Base-by-base conservation (phyloP, 2,329 filamentous ascomycete species). In the Onygenales sp. region DNA sequence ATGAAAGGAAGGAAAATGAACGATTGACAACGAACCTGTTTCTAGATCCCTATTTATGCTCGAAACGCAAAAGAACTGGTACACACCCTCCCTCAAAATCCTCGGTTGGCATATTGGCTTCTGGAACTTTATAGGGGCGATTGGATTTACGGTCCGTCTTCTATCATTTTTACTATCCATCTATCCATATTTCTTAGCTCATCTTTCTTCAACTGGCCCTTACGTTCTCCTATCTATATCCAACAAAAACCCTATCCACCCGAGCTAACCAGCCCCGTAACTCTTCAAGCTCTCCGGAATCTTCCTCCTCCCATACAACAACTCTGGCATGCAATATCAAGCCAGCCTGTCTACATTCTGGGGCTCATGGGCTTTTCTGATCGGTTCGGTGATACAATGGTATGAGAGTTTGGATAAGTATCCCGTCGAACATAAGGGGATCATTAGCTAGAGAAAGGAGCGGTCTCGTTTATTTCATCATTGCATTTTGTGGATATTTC, bases 101-200 rank as follows among this genome's bases (percentile, higher is more conserved):
- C 71, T 87, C 1, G 83, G 83, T 3, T 86, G 83, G 84, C 81
- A 86, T 64, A 78, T 87, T 58, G 83, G 81, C 0, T 65, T 78
- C 7, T 86, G 82, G 81, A 86, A 86, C 59, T 64, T 84, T 2
- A 69, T 86, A 17, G 84, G 84, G 1, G 78, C 78, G 1, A 60
- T 85, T 27, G 83, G 83, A 0, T 86, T 85, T 62, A 84, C 80
- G 5, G 54, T 73, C 33, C 64, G 64, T 58, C 14, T 39, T 38
- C 45, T 27, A 27, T 27, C 21, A 27, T 27, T 27, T 27, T 27
- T 5, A 27, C 21, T 27, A 27, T 27, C 21, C 5, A 17, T 35
- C 35, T 38, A 21, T 11, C n/a, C 21, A 35, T 10, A 10, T 48
- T 6, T 32, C 14, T 21, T 27, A 27, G 21, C 64, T 21, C 41